Percentiles rank a stretch among this genome's conserved stretches.
These are phyloP conservation scores for Calonectria leucothoes DNA, from an alignment of 2,329 filamentous ascomycete genomes.

Conservation along the genomic window DNA sequence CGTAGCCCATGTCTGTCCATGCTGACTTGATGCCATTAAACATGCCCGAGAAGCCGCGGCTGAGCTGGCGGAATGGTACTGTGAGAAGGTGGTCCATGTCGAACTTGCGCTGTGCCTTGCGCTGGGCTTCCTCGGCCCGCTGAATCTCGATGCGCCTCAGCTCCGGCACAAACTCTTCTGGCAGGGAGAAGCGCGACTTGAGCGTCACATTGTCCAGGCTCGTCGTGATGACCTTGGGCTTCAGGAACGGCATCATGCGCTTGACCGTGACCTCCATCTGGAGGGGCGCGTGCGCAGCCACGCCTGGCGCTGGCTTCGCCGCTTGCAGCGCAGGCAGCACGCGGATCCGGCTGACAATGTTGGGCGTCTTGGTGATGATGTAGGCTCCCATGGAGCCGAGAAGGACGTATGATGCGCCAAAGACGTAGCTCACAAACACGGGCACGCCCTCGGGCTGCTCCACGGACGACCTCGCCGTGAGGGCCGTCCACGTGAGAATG, in stretches of 20 bases:
- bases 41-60: constrained; percentile 53
- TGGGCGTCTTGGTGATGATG: constrained; percentile 67
- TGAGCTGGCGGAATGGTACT: constrained; percentile 65
- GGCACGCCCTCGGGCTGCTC: constrained; percentile 60
- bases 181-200: constrained; percentile 52
- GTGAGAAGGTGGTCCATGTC: constrained; percentile 68
- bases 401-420: constrained; percentile 67
- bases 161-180: constrained; percentile 51
- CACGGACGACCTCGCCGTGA: constrained; percentile 48
- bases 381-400: constrained; percentile 71
- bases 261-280: constrained; percentile 65
- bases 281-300: constrained; percentile 44
- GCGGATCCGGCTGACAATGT: constrained; percentile 69
- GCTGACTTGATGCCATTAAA: constrained; percentile 61
- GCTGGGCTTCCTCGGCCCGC: constrained; percentile 51
- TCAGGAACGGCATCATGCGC: constrained; percentile 61
- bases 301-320: constrained; percentile 30
- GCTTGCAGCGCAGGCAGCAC: constrained; percentile 56
- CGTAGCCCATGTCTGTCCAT: constrained; percentile 68
- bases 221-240: constrained; percentile 55
- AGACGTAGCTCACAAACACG: constrained; percentile 68
- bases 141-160: constrained; percentile 44
- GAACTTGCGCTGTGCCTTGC: constrained; percentile 58
- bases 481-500: constrained; percentile 49
- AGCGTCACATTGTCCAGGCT: constrained; percentile 48